phyloP scores from a whole-genome alignment of 2,329 filamentous ascomycete genomes.

The Apiospora pterosperma region DNA sequence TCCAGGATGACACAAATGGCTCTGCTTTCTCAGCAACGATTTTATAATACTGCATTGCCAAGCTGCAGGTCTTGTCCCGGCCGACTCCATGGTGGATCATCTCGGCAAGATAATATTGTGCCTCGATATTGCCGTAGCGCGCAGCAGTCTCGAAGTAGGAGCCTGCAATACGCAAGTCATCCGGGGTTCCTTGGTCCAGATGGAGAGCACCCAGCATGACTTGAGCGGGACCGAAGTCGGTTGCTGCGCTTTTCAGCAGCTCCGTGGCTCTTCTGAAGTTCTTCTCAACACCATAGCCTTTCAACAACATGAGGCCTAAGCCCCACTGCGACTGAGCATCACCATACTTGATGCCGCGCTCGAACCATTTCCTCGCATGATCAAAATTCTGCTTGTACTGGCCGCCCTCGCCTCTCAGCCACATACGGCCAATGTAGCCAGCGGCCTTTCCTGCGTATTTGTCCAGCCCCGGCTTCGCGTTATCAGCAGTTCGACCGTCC shows the following conservation, averaged over 20 bases:
- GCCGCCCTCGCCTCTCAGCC: conserved; percentile 77
- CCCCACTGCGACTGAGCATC: conserved; percentile 84
- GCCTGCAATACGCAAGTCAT: conserved; percentile 72
- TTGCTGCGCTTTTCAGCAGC: conserved; percentile 73
- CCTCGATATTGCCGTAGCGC: conserved; percentile 79
- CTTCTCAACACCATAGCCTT: conserved; percentile 66
- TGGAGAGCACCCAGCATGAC: conserved; percentile 81
- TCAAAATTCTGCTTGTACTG: conserved; percentile 69
- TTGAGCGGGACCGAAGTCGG: conserved; percentile 76
- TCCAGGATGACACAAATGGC: conserved; percentile 71
- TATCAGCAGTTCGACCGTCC: conserved; percentile 71
- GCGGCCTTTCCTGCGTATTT: conserved; percentile 80
- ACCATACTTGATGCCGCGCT: conserved; percentile 68
- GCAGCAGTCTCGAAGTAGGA: conserved; percentile 87
- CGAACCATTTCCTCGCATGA: conserved; percentile 78
- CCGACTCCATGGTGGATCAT: conserved; percentile 79
- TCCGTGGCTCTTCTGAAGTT: conserved; percentile 72
- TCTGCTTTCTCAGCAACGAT: conserved; percentile 72
- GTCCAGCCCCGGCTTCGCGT: conserved; percentile 67
- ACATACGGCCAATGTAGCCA: conserved; percentile 86
- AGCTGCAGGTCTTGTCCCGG: conserved; percentile 71
- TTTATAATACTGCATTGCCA: conserved; percentile 81
- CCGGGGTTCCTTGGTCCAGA: conserved; percentile 71
- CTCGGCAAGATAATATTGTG: conserved; percentile 89
- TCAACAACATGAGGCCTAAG: conserved; percentile 76